phyloP scores from a whole-genome alignment of 805 yeast genomes.

The Sugiyamaella floridensis region DNA sequence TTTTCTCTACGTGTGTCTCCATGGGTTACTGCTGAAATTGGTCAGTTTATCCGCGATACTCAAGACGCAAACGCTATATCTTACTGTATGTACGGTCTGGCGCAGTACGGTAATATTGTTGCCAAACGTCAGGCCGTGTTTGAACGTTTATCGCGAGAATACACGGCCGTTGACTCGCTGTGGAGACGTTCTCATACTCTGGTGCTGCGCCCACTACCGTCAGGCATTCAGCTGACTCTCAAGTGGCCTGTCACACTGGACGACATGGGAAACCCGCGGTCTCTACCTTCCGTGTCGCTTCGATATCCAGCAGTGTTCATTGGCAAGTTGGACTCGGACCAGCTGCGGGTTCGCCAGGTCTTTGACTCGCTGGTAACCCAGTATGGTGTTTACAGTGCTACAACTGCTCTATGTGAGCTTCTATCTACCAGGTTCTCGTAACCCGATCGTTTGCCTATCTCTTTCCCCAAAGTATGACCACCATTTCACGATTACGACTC shows the following conservation, averaged over 20 bases:
- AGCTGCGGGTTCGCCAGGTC: background rate
- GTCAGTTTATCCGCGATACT: constrained; percentile 3
- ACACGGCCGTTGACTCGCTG: constrained; percentile 2
- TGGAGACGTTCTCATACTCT: constrained; percentile 9
- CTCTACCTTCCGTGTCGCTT: background rate
- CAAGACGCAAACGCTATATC: constrained; percentile 1
- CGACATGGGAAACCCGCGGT: background rate
- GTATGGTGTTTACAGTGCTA: constrained; percentile 9
- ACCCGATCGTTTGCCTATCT: too few relatives aligned
- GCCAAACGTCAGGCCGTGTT: constrained; percentile 12
- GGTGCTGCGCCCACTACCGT: background rate
- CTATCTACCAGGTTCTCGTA: background rate
- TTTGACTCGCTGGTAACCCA: constrained; percentile 7
- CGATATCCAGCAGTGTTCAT: background rate
- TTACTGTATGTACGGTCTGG: constrained; percentile 15
- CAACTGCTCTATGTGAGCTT: background rate
- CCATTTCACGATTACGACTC: too few relatives aligned
- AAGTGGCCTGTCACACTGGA: background rate
- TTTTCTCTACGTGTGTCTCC: constrained; percentile 5
- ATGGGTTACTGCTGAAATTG: constrained; percentile 12
- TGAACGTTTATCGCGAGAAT: constrained; percentile 6
- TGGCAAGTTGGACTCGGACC: background rate
- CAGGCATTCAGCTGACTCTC: background rate
- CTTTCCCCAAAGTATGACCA: too few relatives aligned
- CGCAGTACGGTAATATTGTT: constrained; percentile 14